Evolutionary conservation across 805 yeast species (phyloP), one percentile per base, ranked within the genome.

Genomic region (Cyberlindnera xylosilytica): DNA sequence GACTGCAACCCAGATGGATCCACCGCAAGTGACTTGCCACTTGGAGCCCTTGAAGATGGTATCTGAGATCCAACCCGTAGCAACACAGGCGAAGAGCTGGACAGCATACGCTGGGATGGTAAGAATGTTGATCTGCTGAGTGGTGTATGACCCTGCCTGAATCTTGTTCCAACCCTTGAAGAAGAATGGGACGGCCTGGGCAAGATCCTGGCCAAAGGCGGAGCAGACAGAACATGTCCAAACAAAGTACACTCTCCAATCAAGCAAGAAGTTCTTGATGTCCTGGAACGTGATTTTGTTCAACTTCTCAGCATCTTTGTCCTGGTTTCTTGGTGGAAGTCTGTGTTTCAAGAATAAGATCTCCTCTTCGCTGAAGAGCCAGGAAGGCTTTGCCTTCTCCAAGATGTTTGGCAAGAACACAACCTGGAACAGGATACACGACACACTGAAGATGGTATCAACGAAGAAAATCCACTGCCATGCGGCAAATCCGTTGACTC

Each of bases 391-490:
- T 53, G 41, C 38, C 61, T 17, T 42, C 26, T 51, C 41, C 52
- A 45, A 6, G 64, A 68, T 20, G 58, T 61, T 11, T 46, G 50
- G 49, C 59, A 54, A 34, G 62, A 60, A 37, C 33, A 37, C 20
- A 10, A 35, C 4, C 20, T 35, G 42, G 26, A 41, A 17, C 12
- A 35, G 3, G 15, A 54, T 48, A 53, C 23, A 62, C 19, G 34
- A 35, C 5, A 5, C 83, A 76, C 48, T 36, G 36, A 83, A 71
- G 42, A 80, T 62, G 20, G 86, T 83, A 58, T 82, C 86, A 42
- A 81, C 70, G 38, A 81, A 70, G 52, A 77, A 78, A 62, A 79
- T 72, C 87, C 87, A 81, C 59, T 79, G 72, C 87, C 87, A 81
- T 16, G 79, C 75, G 6, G 71, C 68, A 19, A 72, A 54, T 2